Evolutionary conservation across 2,329 filamentous ascomycete genomes (phyloP).

Genomic region (Zymoseptoria pseudotritici): DNA sequence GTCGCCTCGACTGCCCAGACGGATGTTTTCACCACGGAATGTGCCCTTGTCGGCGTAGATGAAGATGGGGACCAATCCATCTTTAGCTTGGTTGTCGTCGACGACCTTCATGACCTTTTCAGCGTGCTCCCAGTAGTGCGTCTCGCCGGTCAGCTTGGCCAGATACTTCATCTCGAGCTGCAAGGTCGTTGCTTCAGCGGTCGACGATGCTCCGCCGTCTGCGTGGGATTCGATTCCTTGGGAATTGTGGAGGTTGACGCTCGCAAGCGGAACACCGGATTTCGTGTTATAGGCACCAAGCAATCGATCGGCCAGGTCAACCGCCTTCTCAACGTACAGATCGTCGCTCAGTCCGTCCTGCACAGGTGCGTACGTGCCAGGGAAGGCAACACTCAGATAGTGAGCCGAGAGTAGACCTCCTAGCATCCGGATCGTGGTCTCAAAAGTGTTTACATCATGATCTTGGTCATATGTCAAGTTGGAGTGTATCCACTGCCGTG

Average conservation of each 20-base stretch:
- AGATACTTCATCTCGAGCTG: slow-evolving; percentile 98
- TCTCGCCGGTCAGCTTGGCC: slow-evolving; percentile 87
- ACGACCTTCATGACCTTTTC: slow-evolving; percentile 90
- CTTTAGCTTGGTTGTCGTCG: slow-evolving; percentile 69
- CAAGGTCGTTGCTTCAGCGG: slow-evolving; percentile 82
- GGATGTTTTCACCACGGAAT: slow-evolving; percentile 79
- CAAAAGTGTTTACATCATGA: slow-evolving; percentile 94
- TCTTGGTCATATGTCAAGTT: slow-evolving; percentile 81
- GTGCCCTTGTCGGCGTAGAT: slow-evolving; percentile 70
- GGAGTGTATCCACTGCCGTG: slow-evolving; percentile 79
- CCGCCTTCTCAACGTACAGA: slow-evolving; percentile 90
- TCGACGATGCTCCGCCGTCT: slow-evolving; percentile 82
- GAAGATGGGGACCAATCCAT: slow-evolving; percentile 86
- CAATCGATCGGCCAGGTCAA: slow-evolving; percentile 81
- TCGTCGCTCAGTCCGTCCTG: slow-evolving; percentile 71
- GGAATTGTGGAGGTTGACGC: slow-evolving; percentile 74
- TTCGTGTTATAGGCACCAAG: slow-evolving; percentile 79
- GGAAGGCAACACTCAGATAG: slow-evolving; percentile 80
- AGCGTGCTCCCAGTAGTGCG: slow-evolving; percentile 82
- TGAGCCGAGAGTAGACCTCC: slow-evolving; percentile 88
- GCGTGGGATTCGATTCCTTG: slow-evolving; percentile 73
- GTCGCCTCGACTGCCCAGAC: slow-evolving; percentile 86
- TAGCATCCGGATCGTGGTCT: slow-evolving; percentile 96
- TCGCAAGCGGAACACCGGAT: slow-evolving; percentile 83
- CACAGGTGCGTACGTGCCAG: slow-evolving; percentile 65